phyloP scores from a whole-genome alignment of 164 flowering plant species.

The Paratinospora sagittata region DNA sequence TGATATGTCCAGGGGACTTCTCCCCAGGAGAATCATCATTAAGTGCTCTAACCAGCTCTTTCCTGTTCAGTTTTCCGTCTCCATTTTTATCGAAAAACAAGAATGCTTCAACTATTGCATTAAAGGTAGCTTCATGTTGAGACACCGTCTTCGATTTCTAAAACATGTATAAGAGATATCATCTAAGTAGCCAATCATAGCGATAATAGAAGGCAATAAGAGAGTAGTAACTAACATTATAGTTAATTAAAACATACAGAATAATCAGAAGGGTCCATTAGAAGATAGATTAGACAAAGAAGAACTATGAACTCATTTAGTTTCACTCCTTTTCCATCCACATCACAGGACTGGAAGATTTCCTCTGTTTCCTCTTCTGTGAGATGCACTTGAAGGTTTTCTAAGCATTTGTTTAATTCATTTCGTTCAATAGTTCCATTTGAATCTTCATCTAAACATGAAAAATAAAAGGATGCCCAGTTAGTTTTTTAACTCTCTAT shows the following conservation, averaged over 20 bases:
- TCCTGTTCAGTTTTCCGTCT: slow-evolving; percentile 65
- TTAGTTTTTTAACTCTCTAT: not conserved
- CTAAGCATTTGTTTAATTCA: slow-evolving; percentile 55
- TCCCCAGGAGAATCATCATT: slow-evolving; percentile 51
- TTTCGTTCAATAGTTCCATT: slow-evolving; percentile 52
- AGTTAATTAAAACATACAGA: slow-evolving; percentile 18
- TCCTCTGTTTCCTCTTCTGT: slow-evolving; percentile 49
- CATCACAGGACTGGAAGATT: slow-evolving; percentile 55
- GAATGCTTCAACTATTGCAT: slow-evolving; percentile 61
- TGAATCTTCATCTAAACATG: slow-evolving; percentile 47
- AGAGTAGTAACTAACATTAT: not conserved
- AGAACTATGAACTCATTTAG: slow-evolving; percentile 72
- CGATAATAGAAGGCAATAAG: not conserved
- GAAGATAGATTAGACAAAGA: slow-evolving; percentile 63
- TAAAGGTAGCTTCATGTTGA: slow-evolving; percentile 51
- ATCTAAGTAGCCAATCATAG: slow-evolving; percentile 1
- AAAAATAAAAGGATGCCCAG: not conserved
- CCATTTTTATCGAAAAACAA: slow-evolving; percentile 70
- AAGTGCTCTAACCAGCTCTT: slow-evolving; percentile 55
- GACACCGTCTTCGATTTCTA: slow-evolving; percentile 41
- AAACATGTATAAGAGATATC: slow-evolving; percentile 11
- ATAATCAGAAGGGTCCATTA: slow-evolving; percentile 33
- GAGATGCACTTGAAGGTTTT: slow-evolving; percentile 38
- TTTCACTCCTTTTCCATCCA: slow-evolving; percentile 57
- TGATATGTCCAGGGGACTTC: slow-evolving; percentile 55